Evolutionary conservation across 306 rosid genomes (phyloP), one percentile per base, ranked within the genome.

Genomic region (Sicyos baderoa): DNA sequence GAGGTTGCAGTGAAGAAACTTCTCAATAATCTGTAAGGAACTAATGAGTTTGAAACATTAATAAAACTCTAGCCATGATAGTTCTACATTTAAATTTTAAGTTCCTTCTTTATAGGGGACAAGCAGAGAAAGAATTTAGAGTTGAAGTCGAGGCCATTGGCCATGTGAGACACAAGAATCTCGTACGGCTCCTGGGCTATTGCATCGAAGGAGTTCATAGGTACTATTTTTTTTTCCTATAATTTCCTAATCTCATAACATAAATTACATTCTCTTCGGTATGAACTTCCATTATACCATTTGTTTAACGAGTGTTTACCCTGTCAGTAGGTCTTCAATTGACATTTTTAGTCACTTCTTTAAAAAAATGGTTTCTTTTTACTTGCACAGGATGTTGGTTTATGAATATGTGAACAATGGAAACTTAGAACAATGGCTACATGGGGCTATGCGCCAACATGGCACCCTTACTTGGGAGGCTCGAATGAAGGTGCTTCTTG

Each of bases 111-210:
- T 71, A 42, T 56, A 92, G 98, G 87, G 98, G 98, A 65, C 98
- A 92, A 70, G 98, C 98, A 19, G 98, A 92, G 88, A 92, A 84
- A 80, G 98, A 92, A 83, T 92, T 92, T 81, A 82, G 95, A 77
- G 98, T 92, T 76, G 96, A 92, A 84, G 98, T 92, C 79, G 98
- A 92, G 80, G 98, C 98, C 51, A 92, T 92, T 68, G 98, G 98
- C 37, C 96, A 92, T 83, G 96, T 92, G 75, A 82, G 95, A 72
- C 98, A 92, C 77, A 92, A 92, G 77, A 91, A 92, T 83, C 96
- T 92, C 53, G 98, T 89, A 58, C 96, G 96, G 18, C 83, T 92
- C 19, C 85, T 92, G 12, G 98, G 98, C 64, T 92, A 86, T 77
- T 92, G 98, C 68, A 70, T 89, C 19, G 98, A 92, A 82, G 98